Evolutionary conservation across 805 yeast species (phyloP).

Genomic region (Ogataea nonfermentans): DNA sequence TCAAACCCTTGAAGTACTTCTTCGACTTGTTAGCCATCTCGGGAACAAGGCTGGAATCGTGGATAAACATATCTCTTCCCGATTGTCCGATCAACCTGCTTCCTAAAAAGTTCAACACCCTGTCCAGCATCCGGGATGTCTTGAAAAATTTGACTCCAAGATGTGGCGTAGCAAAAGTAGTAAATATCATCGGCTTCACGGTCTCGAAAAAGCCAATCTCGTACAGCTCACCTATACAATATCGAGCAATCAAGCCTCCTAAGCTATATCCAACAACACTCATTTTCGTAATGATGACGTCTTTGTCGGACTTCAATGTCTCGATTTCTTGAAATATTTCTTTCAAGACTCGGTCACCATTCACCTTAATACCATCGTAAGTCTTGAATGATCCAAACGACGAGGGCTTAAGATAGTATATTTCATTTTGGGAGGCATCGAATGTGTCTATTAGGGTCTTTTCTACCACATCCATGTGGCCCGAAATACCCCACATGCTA

Average conservation of each 20-base stretch:
- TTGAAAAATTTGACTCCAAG: constrained; percentile 56
- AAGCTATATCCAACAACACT: constrained; percentile 85
- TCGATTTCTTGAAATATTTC: constrained; percentile 55
- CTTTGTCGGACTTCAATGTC: constrained; percentile 32
- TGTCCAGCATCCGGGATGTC: constrained; percentile 26
- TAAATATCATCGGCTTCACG: constrained; percentile 59
- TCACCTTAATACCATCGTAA: constrained; percentile 77
- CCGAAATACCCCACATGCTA: constrained; percentile 61
- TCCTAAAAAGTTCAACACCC: constrained; percentile 50
- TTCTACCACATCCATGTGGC: constrained; percentile 51
- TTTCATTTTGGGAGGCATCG: constrained; percentile 36
- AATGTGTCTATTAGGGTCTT: constrained; percentile 39
- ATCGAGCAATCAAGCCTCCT: constrained; percentile 83
- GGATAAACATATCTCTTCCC: constrained; percentile 72
- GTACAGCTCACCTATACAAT: constrained; percentile 58
- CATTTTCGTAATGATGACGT: constrained; percentile 45
- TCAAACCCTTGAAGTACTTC: constrained; percentile 53
- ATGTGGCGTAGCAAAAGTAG: constrained; percentile 81
- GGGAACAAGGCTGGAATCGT: constrained; percentile 45
- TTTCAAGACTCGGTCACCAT: constrained; percentile 65
- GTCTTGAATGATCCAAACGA: constrained; percentile 72
- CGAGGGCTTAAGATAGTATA: constrained; percentile 48
- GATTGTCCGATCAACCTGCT: constrained; percentile 57
- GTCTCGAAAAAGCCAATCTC: constrained; percentile 48
- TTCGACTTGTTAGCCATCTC: constrained; percentile 52